Conservation (phyloP, 2,329 filamentous ascomycete genomes). For the Microcera coccophila region DNA sequence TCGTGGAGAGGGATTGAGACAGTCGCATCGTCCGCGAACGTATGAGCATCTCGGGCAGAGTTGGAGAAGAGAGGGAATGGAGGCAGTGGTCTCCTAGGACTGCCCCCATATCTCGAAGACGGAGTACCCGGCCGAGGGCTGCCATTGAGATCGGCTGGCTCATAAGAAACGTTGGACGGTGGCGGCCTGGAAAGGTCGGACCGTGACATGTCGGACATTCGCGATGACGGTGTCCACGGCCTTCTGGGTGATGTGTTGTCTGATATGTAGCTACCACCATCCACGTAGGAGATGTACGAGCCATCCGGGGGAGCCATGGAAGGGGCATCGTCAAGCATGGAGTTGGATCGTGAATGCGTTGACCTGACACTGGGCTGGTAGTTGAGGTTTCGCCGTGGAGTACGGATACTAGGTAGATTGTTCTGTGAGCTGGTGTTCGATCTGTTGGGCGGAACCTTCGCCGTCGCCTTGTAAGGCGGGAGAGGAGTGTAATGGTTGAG, state of each 20-base stretch:
- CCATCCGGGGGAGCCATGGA: conserved; percentile 61
- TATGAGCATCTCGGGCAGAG: conserved; percentile 46
- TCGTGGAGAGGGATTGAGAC: conserved; percentile 67
- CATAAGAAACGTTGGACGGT: conserved; percentile 68
- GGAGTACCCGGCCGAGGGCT: conserved; percentile 87
- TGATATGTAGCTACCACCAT: conserved; percentile 27
- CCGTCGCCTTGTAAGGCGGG: conserved; percentile 11
- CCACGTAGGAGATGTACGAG: conserved; percentile 57
- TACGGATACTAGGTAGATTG: conserved; percentile 39
- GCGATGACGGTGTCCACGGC: conserved; percentile 55
- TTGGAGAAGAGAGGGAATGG: conserved; percentile 79
- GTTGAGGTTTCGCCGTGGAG: conserved; percentile 36
- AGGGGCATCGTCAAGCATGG: conserved; percentile 53
- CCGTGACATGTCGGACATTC: conserved; percentile 27
- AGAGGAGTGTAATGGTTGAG: conserved; percentile 14
- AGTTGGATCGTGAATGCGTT: conserved; percentile 42
- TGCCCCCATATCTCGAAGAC: conserved; percentile 82
- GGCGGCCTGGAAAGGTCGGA: conserved; percentile 68
- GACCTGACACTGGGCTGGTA: conserved; percentile 54
- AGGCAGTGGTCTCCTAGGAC: conserved; percentile 79
- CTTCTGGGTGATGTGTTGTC: conserved; percentile 57
- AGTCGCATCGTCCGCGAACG: conserved; percentile 63
- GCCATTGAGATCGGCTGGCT: conserved; percentile 84
- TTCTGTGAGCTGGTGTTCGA: conserved; percentile 10
- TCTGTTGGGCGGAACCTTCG: conserved; percentile 9